Conservation (phyloP, 1,284 basidiomycete species). For the Moesziomyces sp. region DNA sequence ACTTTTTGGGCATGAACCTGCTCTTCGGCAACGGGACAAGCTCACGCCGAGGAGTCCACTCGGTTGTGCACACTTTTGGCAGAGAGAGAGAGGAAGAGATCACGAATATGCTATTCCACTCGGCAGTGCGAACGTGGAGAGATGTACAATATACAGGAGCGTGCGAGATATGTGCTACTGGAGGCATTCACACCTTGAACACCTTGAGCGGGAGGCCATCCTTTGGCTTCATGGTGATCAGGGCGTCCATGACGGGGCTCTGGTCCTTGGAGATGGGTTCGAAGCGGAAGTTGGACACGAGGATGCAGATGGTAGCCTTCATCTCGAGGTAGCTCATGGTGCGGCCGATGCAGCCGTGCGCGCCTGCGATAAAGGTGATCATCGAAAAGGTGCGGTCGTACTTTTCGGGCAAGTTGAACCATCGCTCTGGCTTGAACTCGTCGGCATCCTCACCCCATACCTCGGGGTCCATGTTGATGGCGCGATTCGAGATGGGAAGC, state of each 20-base stretch:
- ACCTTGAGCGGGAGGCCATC: conserved; percentile 48
- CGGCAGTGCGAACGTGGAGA: too few relatives aligned
- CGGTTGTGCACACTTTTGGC: too few relatives aligned
- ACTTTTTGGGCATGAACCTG: not conserved
- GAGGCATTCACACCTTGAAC: conserved; percentile 8
- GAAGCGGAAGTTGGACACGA: conserved; percentile 56
- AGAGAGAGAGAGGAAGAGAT: too few relatives aligned
- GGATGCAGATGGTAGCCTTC: conserved; percentile 48
- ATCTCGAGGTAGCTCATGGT: conserved; percentile 58
- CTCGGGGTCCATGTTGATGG: conserved; percentile 50
- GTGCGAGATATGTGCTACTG: too few relatives aligned
- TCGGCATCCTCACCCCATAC: conserved; percentile 54
- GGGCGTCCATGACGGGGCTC: conserved; percentile 34
- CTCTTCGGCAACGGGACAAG: not conserved
- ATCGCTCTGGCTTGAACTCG: conserved; percentile 57
- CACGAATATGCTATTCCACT: too few relatives aligned
- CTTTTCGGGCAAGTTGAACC: conserved; percentile 53
- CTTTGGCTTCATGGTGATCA: conserved; percentile 58
- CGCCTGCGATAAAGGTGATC: conserved; percentile 57
- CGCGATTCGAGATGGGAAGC: conserved; percentile 46
- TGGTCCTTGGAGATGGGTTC: conserved; percentile 38
- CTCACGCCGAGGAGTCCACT: too few relatives aligned
- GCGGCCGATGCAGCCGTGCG: conserved; percentile 57
- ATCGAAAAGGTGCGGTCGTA: conserved; percentile 53
- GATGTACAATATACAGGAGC: too few relatives aligned